Evolutionary conservation across 1,284 basidiomycete species (phyloP), one percentile per base, ranked within the genome.

Genomic region (Rhodotorula sp.): DNA sequence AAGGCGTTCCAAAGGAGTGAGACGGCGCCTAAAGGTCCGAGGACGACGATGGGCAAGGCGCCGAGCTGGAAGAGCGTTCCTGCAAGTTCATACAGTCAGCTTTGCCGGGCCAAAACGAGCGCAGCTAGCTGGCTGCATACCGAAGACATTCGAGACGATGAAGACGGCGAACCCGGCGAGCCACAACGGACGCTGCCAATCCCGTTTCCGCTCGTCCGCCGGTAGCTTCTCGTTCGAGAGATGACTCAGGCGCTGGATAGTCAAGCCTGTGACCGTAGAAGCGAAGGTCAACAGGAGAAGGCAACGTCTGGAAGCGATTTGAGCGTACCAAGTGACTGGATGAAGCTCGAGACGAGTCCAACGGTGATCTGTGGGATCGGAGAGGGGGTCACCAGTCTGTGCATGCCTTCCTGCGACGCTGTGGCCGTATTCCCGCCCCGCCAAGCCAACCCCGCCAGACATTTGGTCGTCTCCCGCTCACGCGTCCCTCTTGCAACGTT

Each of bases 191-290:
- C 92, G 84, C 57, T 86, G 85, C 77, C 90, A 86, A 76, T 93
- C 91, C 37, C 86, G 85, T 68, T 84, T 85, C 77, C 87, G 87
- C 63, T 86, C 80, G 46, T 84, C 79, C 58, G 87, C 84, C 5
- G 92, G 88, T 16, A 89, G 83, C 6, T 83, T 81, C 75, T 93
- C 89, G 78, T 96, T 92, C 69, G 90, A 82, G 50, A 97, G 86
- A 84, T 97, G 94, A 76, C 91, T 94, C 83, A 95, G 94, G 73
- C 94, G 87, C 80, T 97, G 94, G 70, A 98, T 89, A 37, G 94
- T 96, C 50, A 98, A 85, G 24, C 94, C 85, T 84, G 75, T 5
- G 28, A 16, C 2, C 10, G n/a, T 30, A 24, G 18, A 13, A 1
- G 28, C 50, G 55, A 15, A 46, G 47, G 46, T 54, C 67, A 47